Conservation (phyloP, 306 rosid genomes). For the Sesbania bispinosa region DNA sequence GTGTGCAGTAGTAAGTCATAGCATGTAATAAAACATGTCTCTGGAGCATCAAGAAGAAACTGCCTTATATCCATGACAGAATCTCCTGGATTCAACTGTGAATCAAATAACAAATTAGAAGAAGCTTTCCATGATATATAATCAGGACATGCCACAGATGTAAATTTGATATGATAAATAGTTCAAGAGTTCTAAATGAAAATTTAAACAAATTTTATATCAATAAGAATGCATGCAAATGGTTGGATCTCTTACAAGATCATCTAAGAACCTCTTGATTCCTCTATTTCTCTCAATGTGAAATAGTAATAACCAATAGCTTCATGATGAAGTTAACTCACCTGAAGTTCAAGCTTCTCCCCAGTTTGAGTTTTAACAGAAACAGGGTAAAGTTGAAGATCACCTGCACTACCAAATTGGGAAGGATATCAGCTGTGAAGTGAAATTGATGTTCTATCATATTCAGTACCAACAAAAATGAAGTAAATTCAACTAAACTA, state of each 20-base stretch:
- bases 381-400: conserved; percentile 85
- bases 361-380: conserved; percentile 88
- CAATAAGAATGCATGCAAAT: not conserved
- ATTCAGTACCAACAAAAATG: conserved; percentile 2
- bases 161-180: not conserved
- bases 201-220: not conserved
- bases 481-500: not conserved
- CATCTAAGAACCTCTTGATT: not conserved
- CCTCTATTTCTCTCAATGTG: not conserved
- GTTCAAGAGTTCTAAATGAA: not conserved
- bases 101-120: conserved; percentile 29
- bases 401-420: conserved; percentile 61
- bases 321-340: conserved; percentile 35
- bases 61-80: conserved; percentile 97
- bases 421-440: conserved; percentile 16
- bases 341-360: conserved; percentile 97
- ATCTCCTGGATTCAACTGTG: conserved; percentile 95
- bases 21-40: conserved; percentile 95
- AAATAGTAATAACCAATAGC: conserved; percentile 7
- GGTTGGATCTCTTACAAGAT: not conserved
- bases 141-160: not conserved
- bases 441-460: not conserved
- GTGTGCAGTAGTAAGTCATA: conserved; percentile 86
- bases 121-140: not conserved
- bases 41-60: conserved; percentile 97